Percentiles rank a stretch among this genome's conserved stretches.
phyloP scores from a whole-genome alignment of 208 protist genomes.

The Novymonas esmeraldas region DNA sequence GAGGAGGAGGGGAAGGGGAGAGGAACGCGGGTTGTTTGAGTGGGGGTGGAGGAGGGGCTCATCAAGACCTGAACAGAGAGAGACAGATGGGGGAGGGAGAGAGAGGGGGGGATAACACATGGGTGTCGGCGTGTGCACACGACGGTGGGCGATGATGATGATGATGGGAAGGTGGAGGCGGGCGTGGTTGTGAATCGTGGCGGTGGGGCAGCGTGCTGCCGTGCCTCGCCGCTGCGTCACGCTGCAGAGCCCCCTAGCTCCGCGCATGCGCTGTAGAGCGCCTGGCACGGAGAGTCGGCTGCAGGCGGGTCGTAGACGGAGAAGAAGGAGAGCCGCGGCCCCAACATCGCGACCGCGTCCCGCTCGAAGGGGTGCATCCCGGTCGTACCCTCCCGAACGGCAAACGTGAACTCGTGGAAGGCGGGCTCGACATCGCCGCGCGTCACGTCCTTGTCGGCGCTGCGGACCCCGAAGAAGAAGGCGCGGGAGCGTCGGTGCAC shows the following conservation, averaged over 20 bases:
- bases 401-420: constrained; percentile 26
- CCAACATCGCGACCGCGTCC: constrained; percentile 40
- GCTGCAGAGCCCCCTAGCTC: neutral
- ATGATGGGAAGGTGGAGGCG: too few relatives aligned
- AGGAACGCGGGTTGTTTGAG: too few relatives aligned
- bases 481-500: constrained; percentile 17
- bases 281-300: constrained; percentile 11
- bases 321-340: constrained; percentile 39
- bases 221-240: neutral
- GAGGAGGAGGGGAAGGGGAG: too few relatives aligned
- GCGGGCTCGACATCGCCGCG: constrained; percentile 13
- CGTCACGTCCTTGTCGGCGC: constrained; percentile 9
- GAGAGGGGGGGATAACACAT: too few relatives aligned
- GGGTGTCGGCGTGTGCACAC: too few relatives aligned
- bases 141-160: too few relatives aligned
- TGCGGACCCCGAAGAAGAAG: constrained; percentile 28
- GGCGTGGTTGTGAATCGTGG: too few relatives aligned
- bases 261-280: constrained; percentile 21
- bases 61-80: too few relatives aligned
- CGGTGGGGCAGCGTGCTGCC: neutral
- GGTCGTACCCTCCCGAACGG: constrained; percentile 29
- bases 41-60: too few relatives aligned
- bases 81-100: too few relatives aligned
- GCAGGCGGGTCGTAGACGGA: constrained; percentile 11
- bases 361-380: constrained; percentile 38